A percentile compares a stretch with the other conserved stretches of the same genome.
Evolutionary conservation across 306 rosid species (phyloP).

Genomic region (Gleditsia sinensis): DNA sequence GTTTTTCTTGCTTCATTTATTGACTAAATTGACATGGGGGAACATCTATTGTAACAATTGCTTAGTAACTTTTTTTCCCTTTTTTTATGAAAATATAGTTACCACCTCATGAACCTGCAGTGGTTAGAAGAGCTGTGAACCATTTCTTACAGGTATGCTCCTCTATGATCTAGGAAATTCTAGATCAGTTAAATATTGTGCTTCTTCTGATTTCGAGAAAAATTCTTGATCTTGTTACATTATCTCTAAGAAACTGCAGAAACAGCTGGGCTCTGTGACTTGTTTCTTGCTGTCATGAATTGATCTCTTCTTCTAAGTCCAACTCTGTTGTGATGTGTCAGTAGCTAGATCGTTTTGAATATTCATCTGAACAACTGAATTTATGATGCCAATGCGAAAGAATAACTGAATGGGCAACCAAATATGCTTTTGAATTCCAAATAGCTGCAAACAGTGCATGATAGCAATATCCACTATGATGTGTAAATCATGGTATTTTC

Average conservation of each 20-base stretch:
- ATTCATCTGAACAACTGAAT: constrained; percentile 1
- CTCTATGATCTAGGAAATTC: constrained; percentile 18
- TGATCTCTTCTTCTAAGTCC: background rate
- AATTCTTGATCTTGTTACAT: constrained; percentile 19
- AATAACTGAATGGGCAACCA: constrained; percentile 9
- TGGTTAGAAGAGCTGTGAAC: constrained; percentile 83
- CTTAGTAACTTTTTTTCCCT: background rate
- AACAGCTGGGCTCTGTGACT: constrained; percentile 2
- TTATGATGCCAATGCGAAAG: background rate
- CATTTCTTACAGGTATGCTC: constrained; percentile 89
- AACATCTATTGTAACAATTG: background rate
- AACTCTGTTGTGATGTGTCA: background rate
- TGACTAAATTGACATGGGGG: background rate
- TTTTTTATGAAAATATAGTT: constrained; percentile 52
- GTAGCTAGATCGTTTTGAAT: background rate
- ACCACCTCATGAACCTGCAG: constrained; percentile 86
- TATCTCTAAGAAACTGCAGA: constrained; percentile 1
- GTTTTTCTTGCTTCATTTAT: background rate
- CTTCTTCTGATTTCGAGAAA: background rate
- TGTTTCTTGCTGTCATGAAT: background rate
- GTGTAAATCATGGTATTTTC: background rate
- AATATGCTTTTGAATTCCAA: constrained; percentile 7
- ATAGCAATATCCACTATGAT: background rate
- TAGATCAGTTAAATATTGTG: constrained; percentile 8
- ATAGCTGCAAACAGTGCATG: constrained; percentile 6